Conservation (phyloP, 2,329 filamentous ascomycete genomes). For the Aspergillus candidus region DNA sequence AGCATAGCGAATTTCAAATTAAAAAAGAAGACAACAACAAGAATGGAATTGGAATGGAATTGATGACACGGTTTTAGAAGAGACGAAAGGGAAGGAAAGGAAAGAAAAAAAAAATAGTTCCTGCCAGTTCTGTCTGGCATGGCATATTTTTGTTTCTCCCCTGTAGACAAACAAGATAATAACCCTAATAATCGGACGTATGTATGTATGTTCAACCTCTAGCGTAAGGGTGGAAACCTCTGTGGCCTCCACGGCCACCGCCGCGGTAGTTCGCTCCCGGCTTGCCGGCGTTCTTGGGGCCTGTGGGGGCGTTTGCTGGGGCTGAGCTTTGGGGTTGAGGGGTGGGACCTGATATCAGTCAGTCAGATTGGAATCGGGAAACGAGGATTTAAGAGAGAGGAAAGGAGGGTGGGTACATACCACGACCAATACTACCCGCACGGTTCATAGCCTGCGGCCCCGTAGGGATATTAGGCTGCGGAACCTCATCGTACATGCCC, state of each 20-base stretch:
- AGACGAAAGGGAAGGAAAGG: slow-evolving; percentile 1
- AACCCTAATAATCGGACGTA: no score
- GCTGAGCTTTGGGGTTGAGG: slow-evolving; percentile 46
- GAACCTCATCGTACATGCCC: slow-evolving; percentile 96
- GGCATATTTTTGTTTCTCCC: no score
- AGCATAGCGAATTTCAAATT: neutral
- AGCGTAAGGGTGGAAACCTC: slow-evolving; percentile 76
- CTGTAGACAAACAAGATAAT: no score
- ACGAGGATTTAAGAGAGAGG: neutral
- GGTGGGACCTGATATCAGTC: slow-evolving; percentile 34
- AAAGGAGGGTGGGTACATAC: slow-evolving; percentile 27
- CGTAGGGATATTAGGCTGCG: slow-evolving; percentile 64
- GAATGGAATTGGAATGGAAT: neutral
- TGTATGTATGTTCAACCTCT: slow-evolving; percentile 21
- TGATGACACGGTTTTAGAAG: neutral
- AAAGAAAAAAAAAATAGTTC: neutral
- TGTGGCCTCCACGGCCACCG: slow-evolving; percentile 66
- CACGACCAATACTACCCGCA: slow-evolving; percentile 36
- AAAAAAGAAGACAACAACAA: neutral
- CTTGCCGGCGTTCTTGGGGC: slow-evolving; percentile 89
- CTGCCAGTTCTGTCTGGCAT: no score
- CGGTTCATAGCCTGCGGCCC: slow-evolving; percentile 46
- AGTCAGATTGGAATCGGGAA: slow-evolving; percentile 16
- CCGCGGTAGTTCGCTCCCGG: slow-evolving; percentile 91
- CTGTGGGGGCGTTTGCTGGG: slow-evolving; percentile 82